These are phyloP conservation scores for Apophysomyces elegans DNA, from an alignment of 371 early-diverging fungal genomes.

Conservation along the genomic window DNA sequence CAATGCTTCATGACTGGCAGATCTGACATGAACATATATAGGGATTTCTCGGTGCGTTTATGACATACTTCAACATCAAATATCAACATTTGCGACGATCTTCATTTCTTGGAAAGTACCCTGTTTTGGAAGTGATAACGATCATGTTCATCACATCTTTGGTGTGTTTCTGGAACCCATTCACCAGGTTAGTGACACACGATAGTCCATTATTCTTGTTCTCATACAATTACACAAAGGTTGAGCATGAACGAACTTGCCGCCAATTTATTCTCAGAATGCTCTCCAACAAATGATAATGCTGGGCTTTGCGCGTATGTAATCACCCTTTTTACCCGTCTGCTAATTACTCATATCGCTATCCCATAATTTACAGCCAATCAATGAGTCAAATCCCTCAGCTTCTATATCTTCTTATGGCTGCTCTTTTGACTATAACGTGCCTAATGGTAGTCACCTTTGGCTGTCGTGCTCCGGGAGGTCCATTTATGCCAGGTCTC, in stretches of 20 bases:
- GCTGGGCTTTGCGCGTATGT: conserved; percentile 70
- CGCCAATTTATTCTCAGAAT: conserved; percentile 82
- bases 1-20: conserved; percentile 18
- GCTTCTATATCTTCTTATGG: conserved; percentile 49
- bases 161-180: conserved; percentile 77
- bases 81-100: conserved; percentile 67
- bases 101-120: conserved; percentile 52
- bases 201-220: not conserved
- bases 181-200: conserved; percentile 53
- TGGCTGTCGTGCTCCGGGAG: conserved; percentile 87
- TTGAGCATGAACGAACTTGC: conserved; percentile 81
- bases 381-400: conserved; percentile 42
- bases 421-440: conserved; percentile 71
- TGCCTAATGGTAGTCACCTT: conserved; percentile 78
- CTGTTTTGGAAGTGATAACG: conserved; percentile 72
- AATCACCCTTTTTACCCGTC: not conserved
- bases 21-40: conserved; percentile 29
- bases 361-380: not conserved
- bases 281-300: conserved; percentile 60
- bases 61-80: conserved; percentile 72
- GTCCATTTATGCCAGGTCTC: conserved; percentile 92
- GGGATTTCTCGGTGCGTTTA: conserved; percentile 88
- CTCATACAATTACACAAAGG: conserved; percentile 22
- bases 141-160: conserved; percentile 78
- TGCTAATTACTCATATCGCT: not conserved